Conservation (phyloP, 2,329 filamentous ascomycete species). For the Microcyclosporella mali region DNA sequence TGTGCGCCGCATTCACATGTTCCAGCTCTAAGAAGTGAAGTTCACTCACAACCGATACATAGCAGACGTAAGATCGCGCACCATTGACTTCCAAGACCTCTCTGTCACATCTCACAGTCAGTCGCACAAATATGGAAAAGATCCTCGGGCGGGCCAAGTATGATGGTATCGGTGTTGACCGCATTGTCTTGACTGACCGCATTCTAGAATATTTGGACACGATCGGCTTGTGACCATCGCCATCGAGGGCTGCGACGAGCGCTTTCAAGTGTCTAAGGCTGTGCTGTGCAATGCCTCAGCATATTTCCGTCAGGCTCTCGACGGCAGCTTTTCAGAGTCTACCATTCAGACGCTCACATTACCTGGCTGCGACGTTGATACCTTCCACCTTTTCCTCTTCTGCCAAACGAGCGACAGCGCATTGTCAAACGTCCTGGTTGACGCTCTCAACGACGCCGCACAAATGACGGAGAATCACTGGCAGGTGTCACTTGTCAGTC, state of each 20-base stretch:
- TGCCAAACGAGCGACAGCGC: neutral
- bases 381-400: conserved; percentile 4
- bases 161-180: too few relatives aligned
- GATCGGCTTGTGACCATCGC: conserved; percentile 3
- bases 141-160: too few relatives aligned
- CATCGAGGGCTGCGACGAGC: neutral
- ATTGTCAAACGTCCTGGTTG: neutral
- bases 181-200: too few relatives aligned
- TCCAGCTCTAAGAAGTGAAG: too few relatives aligned
- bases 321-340: conserved; percentile 1
- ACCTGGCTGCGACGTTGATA: conserved; percentile 1
- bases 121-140: too few relatives aligned
- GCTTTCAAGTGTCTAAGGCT: conserved; percentile 3
- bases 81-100: too few relatives aligned
- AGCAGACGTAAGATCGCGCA: too few relatives aligned
- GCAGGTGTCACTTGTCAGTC: neutral
- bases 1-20: too few relatives aligned
- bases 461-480: too few relatives aligned
- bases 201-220: neutral
- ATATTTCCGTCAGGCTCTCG: conserved; percentile 1
- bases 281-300: conserved; percentile 2
- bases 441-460: too few relatives aligned
- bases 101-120: too few relatives aligned
- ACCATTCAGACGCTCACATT: neutral
- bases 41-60: too few relatives aligned